These are phyloP conservation scores for Aspergillus sp. DNA, from an alignment of 2,329 filamentous ascomycete species.

Conservation along the genomic window DNA sequence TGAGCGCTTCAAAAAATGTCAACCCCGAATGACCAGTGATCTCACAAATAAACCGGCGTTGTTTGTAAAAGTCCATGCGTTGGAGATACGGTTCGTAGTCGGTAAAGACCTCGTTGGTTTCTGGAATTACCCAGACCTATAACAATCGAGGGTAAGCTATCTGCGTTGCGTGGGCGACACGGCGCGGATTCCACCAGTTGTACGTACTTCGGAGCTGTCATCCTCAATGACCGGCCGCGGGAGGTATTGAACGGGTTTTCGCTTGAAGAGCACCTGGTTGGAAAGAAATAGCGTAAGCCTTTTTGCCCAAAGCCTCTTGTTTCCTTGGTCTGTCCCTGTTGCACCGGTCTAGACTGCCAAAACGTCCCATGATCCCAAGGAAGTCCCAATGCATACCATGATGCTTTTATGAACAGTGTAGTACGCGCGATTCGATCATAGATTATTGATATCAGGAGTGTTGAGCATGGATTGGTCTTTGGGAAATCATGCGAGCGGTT, in stretches of 20 bases:
- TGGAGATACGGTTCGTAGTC: conserved; percentile 83
- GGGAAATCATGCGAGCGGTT: background rate
- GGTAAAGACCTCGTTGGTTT: conserved; percentile 83
- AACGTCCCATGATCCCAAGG: background rate
- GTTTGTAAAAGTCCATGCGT: conserved; percentile 87
- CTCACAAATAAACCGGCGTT: conserved; percentile 90
- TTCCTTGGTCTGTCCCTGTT: background rate
- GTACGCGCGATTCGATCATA: conserved; percentile 23
- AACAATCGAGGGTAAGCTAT: conserved; percentile 7
- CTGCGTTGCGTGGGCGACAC: conserved; percentile 7
- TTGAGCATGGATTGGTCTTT: conserved; percentile 6
- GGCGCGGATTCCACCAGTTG: conserved; percentile 1
- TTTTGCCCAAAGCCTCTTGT: background rate
- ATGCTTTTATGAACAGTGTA: conserved; percentile 11
- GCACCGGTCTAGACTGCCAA: background rate
- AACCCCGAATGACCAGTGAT: conserved; percentile 89
- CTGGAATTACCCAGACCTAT: conserved; percentile 84
- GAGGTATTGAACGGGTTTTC: conserved; percentile 84
- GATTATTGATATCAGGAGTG: conserved; percentile 8
- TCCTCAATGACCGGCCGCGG: conserved; percentile 65
- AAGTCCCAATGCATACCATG: conserved; percentile 24
- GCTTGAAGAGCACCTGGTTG: conserved; percentile 81
- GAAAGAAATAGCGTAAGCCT: conserved; percentile 12
- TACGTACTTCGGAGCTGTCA: conserved; percentile 72
- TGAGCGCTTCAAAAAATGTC: conserved; percentile 85